phyloP scores from a whole-genome alignment of 2,329 filamentous ascomycete species.

The Venturia carpophila region DNA sequence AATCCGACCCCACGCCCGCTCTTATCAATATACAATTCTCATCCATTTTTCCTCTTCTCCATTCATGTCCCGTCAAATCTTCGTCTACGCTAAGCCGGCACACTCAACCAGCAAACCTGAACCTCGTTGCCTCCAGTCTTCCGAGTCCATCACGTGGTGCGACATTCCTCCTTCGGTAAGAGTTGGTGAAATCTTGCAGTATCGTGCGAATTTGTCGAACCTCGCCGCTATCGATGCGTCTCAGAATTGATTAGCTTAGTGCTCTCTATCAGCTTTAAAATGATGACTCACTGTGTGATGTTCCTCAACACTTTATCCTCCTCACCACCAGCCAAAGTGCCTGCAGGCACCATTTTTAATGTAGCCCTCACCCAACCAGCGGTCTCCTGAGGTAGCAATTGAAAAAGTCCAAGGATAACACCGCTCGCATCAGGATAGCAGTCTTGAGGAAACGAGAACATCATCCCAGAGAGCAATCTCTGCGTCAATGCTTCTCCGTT shows the following conservation, averaged over 20 bases:
- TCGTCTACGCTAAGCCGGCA: background rate
- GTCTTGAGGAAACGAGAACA: conserved; percentile 95
- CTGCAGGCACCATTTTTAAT: conserved; percentile 72
- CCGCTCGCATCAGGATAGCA: conserved; percentile 93
- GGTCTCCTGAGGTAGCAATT: conserved; percentile 73
- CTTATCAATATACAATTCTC: background rate
- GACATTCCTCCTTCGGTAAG: conserved; percentile 85
- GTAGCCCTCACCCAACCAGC: conserved; percentile 77
- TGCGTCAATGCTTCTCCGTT: conserved; percentile 77
- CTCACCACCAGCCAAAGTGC: conserved; percentile 72
- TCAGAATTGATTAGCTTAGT: conserved; percentile 15
- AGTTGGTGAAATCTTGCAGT: conserved; percentile 94
- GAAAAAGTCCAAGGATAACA: conserved; percentile 82
- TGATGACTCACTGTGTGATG: conserved; percentile 54
- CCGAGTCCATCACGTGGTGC: conserved; percentile 90
- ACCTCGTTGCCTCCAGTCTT: conserved; percentile 75
- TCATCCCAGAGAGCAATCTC: conserved; percentile 91
- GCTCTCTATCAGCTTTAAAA: background rate
- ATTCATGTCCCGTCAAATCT: background rate
- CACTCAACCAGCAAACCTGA: conserved; percentile 58
- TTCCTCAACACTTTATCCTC: conserved; percentile 71
- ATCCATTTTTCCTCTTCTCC: background rate
- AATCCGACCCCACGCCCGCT: background rate
- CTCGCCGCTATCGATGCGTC: conserved; percentile 57
- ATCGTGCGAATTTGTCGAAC: conserved; percentile 74